Evolutionary conservation across 345 rosid genomes (phyloP), one percentile per base, ranked within the genome.

Genomic region (Mangifera indica): DNA sequence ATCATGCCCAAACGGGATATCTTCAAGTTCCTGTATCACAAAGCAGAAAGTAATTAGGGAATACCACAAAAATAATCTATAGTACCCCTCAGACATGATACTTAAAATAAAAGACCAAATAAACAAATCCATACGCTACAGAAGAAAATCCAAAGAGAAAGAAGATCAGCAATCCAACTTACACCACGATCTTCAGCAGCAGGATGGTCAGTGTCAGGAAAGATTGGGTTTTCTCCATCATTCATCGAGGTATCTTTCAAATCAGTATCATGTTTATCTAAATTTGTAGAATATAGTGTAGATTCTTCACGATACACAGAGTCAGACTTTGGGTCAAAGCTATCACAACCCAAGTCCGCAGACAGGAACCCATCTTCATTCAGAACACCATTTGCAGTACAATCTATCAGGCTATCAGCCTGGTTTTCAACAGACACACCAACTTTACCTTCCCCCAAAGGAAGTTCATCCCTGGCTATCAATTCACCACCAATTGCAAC

Each of bases 21-120:
- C 78, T 66, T 80, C 93, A 78, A 80, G 70, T 75, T 87, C 97
- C 99, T 96, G 92, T 83, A 87, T 15, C 80, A 77, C 12, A 65
- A 60, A 69, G 48, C 61, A 54, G 71, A 63, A 53, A 12, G 56
- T 18, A 70, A 34, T 73, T 70, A 74, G 72, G 14, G 60, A 49
- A 68, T 61, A 58, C 17, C 29, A 21, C 66, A 20, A 63, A 44
- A 46, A 57, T 40, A 26, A 11, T 44, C 13, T 21, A 70, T 13
- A 29, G 46, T 17, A 21, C 7, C 15, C 24, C 18, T 51, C 58
- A 51, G 7, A 45, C 32, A 29, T 29, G 32, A 10, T 51, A 56
- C 5, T 5, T 4, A 22, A 57, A 13, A 54, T 2, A 21, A 9
- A 78, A 40, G 48, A 42, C 60, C 57, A 29, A 58, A 10, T 26